Percentiles rank a stretch among this genome's conserved stretches.
These are phyloP conservation scores for Rhytidiadelphus loreus DNA, from an alignment of 225 moss, liverwort and hornwort genomes.

Conservation along the genomic window DNA sequence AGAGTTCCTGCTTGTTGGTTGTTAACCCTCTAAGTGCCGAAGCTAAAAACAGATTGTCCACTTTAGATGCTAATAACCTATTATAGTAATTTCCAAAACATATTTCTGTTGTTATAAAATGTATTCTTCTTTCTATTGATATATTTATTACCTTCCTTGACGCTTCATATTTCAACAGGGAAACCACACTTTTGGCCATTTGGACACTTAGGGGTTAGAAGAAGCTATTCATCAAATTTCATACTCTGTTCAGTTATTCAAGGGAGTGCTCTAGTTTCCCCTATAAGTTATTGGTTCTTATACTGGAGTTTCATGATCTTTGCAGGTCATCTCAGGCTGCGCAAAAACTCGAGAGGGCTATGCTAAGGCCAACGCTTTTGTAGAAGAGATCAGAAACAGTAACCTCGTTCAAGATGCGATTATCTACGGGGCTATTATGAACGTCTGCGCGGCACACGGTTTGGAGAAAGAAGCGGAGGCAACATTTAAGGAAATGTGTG, in stretches of 20 bases:
- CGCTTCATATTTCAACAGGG: neutral
- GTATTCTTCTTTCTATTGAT: neutral
- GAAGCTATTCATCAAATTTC: neutral
- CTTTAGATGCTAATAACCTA: neutral
- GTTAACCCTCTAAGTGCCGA: neutral
- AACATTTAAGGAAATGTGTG: constrained; percentile 61
- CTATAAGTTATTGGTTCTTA: neutral
- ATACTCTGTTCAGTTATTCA: neutral
- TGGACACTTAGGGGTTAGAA: neutral
- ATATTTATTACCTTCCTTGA: neutral
- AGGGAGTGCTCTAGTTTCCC: neutral
- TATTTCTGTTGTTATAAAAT: neutral
- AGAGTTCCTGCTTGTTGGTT: neutral
- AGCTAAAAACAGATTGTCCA: neutral
- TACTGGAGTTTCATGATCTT: neutral
- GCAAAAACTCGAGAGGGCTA: constrained; percentile 63
- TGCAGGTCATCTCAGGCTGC: constrained; percentile 70
- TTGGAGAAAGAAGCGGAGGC: constrained; percentile 57
- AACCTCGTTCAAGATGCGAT: constrained; percentile 44
- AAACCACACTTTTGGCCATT: neutral
- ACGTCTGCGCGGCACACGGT: constrained; percentile 66
- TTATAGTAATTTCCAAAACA: neutral
- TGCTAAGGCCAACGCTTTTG: constrained; percentile 40
- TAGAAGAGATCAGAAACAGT: constrained; percentile 44
- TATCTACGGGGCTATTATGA: constrained; percentile 70